Conservation (phyloP, 805 yeast genomes). For the Starmerella apis region DNA sequence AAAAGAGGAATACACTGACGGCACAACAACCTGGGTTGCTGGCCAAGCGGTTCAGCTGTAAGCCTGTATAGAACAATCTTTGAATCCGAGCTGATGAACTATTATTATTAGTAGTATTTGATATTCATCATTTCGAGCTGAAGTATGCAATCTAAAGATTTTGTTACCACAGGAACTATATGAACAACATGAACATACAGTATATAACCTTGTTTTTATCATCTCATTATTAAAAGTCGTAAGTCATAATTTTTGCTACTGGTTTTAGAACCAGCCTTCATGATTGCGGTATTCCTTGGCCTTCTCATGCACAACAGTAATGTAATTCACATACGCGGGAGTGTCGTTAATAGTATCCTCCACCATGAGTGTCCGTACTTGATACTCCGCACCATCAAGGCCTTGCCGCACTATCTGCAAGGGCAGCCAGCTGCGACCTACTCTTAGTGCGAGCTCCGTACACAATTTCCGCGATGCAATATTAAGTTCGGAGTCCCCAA, state of each 20-base stretch:
- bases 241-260: neutral
- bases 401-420: slow-evolving; percentile 56
- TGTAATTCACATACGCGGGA: slow-evolving; percentile 51
- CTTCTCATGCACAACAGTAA: slow-evolving; percentile 53
- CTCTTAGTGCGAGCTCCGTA: slow-evolving; percentile 39
- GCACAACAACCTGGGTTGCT: slow-evolving; percentile 37
- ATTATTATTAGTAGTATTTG: too few species aligned
- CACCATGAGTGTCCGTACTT: slow-evolving; percentile 50
- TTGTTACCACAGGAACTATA: too few species aligned
- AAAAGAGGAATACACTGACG: slow-evolving; percentile 38
- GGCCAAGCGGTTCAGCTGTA: slow-evolving; percentile 2
- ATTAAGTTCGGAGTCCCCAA: slow-evolving; percentile 57
- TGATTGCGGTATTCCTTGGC: slow-evolving; percentile 27
- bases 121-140: too few species aligned
- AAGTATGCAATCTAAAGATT: too few species aligned
- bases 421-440: slow-evolving; percentile 37
- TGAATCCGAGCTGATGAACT: too few species aligned
- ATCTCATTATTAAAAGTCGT: neutral
- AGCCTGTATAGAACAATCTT: neutral
- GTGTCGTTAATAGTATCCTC: slow-evolving; percentile 51
- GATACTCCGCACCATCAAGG: slow-evolving; percentile 48
- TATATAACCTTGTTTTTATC: too few species aligned
- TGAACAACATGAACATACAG: too few species aligned
- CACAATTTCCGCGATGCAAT: slow-evolving; percentile 56
- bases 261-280: slow-evolving; percentile 21